A percentile compares a stretch with the other conserved stretches of the same genome.
Conservation (phyloP, 352 stramenopile species). For the Globisporangium rhizosaccharum region DNA sequence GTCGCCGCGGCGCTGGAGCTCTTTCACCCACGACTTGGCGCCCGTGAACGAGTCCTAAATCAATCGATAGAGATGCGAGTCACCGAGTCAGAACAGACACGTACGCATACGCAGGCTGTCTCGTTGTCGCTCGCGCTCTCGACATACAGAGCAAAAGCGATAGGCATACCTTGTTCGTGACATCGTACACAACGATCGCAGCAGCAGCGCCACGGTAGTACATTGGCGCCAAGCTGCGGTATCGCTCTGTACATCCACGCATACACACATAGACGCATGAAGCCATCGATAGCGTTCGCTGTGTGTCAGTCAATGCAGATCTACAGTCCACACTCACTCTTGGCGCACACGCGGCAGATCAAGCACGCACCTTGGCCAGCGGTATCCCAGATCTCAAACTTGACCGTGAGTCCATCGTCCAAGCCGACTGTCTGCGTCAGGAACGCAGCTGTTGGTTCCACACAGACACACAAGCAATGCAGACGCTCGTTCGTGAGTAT, state of each 20-base stretch:
- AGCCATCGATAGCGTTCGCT: too few species aligned
- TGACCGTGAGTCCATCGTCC: slow-evolving; percentile 96
- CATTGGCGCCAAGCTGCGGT: slow-evolving; percentile 96
- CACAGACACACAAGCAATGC: not conserved
- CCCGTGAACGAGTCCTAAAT: slow-evolving; percentile 93
- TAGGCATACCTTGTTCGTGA: slow-evolving; percentile 91
- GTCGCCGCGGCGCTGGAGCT: slow-evolving; percentile 98
- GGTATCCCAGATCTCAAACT: slow-evolving; percentile 99
- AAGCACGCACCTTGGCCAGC: slow-evolving; percentile 85
- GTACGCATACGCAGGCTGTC: not conserved
- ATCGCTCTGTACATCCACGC: slow-evolving; percentile 76
- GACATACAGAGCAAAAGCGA: not conserved
- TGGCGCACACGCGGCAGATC: not conserved
- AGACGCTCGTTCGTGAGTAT: slow-evolving; percentile 1
- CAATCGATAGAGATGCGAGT: not conserved
- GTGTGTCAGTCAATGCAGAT: slow-evolving; percentile 4
- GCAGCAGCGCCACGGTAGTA: slow-evolving; percentile 95
- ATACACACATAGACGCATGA: not conserved
- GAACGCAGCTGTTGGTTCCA: slow-evolving; percentile 83
- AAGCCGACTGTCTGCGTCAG: slow-evolving; percentile 98
- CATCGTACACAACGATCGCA: slow-evolving; percentile 96
- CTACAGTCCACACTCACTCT: not conserved
- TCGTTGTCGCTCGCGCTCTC: not conserved
- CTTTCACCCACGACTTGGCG: slow-evolving; percentile 99
- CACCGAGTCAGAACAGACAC: not conserved